Evolutionary conservation across 257 asterid genomes (phyloP).

Genomic region (Scutellaria minor): DNA sequence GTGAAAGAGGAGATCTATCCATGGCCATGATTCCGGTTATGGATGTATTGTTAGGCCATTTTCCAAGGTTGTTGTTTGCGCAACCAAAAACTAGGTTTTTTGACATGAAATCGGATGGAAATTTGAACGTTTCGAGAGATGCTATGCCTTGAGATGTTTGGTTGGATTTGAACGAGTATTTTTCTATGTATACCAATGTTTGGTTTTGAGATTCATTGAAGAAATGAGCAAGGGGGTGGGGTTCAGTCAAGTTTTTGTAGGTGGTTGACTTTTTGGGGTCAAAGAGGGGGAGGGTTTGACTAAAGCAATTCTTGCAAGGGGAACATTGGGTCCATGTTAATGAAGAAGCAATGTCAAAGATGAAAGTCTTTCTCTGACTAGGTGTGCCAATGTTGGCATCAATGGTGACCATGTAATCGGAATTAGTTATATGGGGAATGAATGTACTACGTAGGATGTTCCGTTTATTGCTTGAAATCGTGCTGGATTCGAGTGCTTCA

Average conservation of each 20-base stretch:
- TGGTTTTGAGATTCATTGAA: background rate
- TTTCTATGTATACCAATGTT: background rate
- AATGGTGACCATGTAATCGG: no score
- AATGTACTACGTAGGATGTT: no score
- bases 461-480: no score
- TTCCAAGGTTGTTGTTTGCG: background rate
- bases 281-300: background rate
- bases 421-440: no score
- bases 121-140: conserved; percentile 6
- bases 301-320: background rate
- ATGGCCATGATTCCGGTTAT: conserved; percentile 23
- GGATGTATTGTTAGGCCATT: background rate
- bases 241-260: background rate
- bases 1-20: conserved; percentile 25
- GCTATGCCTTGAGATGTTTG: conserved; percentile 1
- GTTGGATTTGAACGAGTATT: background rate
- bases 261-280: conserved; percentile 16
- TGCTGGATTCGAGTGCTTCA: no score
- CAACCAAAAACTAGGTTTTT: conserved; percentile 8
- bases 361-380: no score
- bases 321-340: no score
- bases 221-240: background rate
- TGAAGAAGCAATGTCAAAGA: no score
- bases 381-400: no score
- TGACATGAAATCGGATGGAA: background rate